Evolutionary conservation across 768 basidiomycete genomes (phyloP), one percentile per base, ranked within the genome.

Genomic region (Xerocomellus amylosporus): DNA sequence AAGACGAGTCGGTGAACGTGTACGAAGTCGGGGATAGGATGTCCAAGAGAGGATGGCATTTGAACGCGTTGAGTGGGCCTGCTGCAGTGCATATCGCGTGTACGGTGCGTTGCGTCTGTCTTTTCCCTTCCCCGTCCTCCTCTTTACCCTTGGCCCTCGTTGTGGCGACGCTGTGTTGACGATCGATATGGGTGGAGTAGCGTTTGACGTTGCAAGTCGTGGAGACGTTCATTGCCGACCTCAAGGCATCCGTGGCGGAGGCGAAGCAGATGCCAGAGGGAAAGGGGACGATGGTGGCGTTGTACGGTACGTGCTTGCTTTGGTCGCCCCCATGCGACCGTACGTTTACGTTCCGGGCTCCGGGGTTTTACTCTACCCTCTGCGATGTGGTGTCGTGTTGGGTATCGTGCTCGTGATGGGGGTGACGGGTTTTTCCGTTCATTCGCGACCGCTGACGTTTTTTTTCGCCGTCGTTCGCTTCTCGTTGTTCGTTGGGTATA

Each of bases 71-170:
- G 53, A 80, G 76, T 40, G 77, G 82, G 10, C 93, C 94, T 2
- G 76, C 88, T 12, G 93, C 87, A 9, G 79, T 98, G 40, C 97
- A 99, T 71, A 90, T 98, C 60, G 94, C 94, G 34, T 89, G 88
- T 72, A 99, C 96, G 63, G 93, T 96, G 64, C 62, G 88, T 64
- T 8, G 26, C 22, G 24, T 34, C 26, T 7, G 6, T n/a, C 24
- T 14, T 30, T 10, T 37, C 20, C 15, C 24, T 7, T 12, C 7
- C 12, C n/a, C 4, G 30, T 31, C 24, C n/a, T n/a, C n/a, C n/a
- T n/a, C n/a, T n/a, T n/a, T n/a, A n/a, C n/a, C n/a, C n/a, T n/a
- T n/a, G n/a, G n/a, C n/a, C n/a, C n/a, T n/a, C n/a, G n/a, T n/a
- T n/a, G n/a, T n/a, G n/a, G 7, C 9, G 14, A 19, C 15, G 31